Evolutionary conservation across 2,329 filamentous ascomycete species (phyloP), one percentile per base, ranked within the genome.

Genomic region (Phialemonium atrogriseum): DNA sequence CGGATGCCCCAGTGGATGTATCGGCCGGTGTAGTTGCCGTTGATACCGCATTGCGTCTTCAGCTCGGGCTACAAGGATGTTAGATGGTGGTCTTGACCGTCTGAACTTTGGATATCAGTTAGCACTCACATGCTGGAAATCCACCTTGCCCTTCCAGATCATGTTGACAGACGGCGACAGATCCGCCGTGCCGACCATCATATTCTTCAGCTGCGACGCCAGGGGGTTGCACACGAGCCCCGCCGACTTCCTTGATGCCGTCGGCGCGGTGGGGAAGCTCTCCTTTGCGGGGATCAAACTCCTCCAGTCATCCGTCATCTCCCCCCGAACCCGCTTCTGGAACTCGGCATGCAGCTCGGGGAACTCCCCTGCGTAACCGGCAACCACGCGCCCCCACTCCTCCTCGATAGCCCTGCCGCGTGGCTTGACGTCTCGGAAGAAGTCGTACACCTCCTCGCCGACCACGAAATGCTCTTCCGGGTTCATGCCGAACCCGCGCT

Each of bases 1-100:
- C 73, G 66, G 33, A 78, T 66, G 23, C 73, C 73, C 47, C 64
- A 77, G 48, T 73, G 73, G 40, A 77, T 67, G 41, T 73, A 76
- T 2, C 72, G 62, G 3, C 72, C 71, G 1, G 56, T 44, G 39
- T 67, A 69, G 49, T 68, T 55, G 24, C 74, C 76, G 26, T 39
- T 41, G 25, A 46, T 39, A 15, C 47, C 46, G 18, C 45, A 44
- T 2, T 38, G 27, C 9, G 47, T 37, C 4, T 35, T 33, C 8
- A 46, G 31, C 13, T 40, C 33, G 4, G 47, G 44, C 46, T 48
- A 13, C 12, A 8, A 3, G 4, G 1, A 5, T 10, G 14, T 8
- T 16, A 23, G 8, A n/a, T n/a, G 27, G 5, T 17, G 34, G 2
- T 3, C 18, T 15, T 14, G 12, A 12, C n/a, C 10, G 13, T 11